Percentiles rank a stretch among this genome's conserved stretches.
These are phyloP conservation scores for Rhizopogon sp. DNA, from an alignment of 768 basidiomycete species.

Conservation along the genomic window DNA sequence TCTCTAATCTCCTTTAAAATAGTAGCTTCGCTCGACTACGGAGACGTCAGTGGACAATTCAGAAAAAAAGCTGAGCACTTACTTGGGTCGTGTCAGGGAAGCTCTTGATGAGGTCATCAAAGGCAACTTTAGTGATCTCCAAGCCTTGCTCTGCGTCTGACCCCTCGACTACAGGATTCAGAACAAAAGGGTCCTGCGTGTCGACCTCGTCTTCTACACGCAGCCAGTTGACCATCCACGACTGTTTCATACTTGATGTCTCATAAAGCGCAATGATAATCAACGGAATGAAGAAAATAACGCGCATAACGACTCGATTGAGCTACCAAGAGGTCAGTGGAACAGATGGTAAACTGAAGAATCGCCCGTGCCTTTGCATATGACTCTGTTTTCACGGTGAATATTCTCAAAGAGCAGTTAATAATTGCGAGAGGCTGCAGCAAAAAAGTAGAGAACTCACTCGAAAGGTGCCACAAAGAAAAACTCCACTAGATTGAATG, in stretches of 20 bases:
- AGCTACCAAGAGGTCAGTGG: constrained; percentile 36
- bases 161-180: constrained; percentile 58
- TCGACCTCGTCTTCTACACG: constrained; percentile 52
- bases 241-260: constrained; percentile 45
- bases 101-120: constrained; percentile 60
- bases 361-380: constrained; percentile 52
- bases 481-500: constrained; percentile 85
- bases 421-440: neutral
- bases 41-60: constrained; percentile 1
- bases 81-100: constrained; percentile 76
- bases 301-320: constrained; percentile 74
- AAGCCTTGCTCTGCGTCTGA: constrained; percentile 49
- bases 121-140: constrained; percentile 66
- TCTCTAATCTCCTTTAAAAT: constrained; percentile 60
- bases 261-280: constrained; percentile 72
- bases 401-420: constrained; percentile 28
- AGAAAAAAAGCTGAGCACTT: constrained; percentile 19
- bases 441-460: constrained; percentile 39
- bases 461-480: constrained; percentile 82
- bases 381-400: constrained; percentile 38
- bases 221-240: constrained; percentile 71
- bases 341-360: neutral
- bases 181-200: constrained; percentile 44
- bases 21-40: constrained; percentile 64
- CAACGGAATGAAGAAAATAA: constrained; percentile 81